phyloP scores from a whole-genome alignment of 1,284 basidiomycete species.

The Fomes fomentarius region DNA sequence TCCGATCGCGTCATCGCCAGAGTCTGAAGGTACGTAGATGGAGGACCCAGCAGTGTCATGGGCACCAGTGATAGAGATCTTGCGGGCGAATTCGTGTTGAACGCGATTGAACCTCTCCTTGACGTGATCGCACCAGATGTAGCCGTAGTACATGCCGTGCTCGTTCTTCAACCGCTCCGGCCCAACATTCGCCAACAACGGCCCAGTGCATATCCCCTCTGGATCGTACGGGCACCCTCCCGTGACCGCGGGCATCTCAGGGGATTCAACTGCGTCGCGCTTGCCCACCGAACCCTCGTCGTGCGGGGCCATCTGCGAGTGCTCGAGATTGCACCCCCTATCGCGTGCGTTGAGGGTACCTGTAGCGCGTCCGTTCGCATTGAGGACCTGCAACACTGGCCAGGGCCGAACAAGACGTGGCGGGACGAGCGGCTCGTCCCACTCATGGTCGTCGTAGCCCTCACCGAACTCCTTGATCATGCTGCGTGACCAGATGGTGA shows the following conservation, averaged over 20 bases:
- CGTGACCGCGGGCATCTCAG: not conserved
- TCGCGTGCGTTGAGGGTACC: constrained; percentile 9
- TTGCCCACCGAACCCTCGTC: no score
- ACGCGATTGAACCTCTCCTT: not conserved
- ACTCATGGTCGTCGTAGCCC: constrained; percentile 26
- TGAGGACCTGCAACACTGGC: constrained; percentile 30
- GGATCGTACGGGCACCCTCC: no score
- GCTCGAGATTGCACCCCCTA: constrained; percentile 11
- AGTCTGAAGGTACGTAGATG: not conserved
- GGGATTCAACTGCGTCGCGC: no score
- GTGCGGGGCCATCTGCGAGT: not conserved
- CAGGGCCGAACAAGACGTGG: constrained; percentile 28
- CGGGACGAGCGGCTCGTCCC: constrained; percentile 22
- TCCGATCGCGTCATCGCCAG: not conserved
- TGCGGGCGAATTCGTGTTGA: not conserved
- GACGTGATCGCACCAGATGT: not conserved
- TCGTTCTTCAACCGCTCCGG: not conserved
- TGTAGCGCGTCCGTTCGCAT: constrained; percentile 2
- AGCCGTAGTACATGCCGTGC: not conserved
- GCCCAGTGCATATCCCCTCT: not conserved
- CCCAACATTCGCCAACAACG: not conserved
- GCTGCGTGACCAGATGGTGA: constrained; percentile 38
- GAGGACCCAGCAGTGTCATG: no score
- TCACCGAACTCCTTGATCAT: constrained; percentile 38
- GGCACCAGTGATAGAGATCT: no score